Evolutionary conservation across 192 early-diverging fungal genomes (phyloP).

Genomic region (Coemansia sp.): DNA sequence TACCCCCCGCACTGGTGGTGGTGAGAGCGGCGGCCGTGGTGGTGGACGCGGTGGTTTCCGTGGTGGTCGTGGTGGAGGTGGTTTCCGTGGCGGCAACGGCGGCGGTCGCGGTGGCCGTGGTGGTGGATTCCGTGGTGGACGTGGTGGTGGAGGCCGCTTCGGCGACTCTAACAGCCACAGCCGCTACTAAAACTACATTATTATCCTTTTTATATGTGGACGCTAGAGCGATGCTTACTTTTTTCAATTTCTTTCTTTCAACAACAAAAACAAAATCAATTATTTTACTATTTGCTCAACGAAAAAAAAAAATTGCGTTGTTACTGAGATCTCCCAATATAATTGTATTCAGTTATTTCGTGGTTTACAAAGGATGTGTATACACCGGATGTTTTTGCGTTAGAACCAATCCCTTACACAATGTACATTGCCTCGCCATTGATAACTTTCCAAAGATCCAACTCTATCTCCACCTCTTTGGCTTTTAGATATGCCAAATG

Average conservation of each 20-base stretch:
- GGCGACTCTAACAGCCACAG: constrained; percentile 10
- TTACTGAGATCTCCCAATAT: no score
- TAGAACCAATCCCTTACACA: no score
- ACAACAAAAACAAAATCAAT: not conserved
- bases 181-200: constrained; percentile 15
- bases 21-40: constrained; percentile 50
- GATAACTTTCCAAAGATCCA: no score
- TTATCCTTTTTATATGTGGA: not conserved
- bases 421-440: no score
- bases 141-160: constrained; percentile 28
- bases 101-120: constrained; percentile 17
- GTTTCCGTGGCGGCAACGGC: constrained; percentile 15
- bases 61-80: constrained; percentile 42
- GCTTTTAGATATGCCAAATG: not conserved
- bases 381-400: no score
- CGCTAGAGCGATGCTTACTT: not conserved
- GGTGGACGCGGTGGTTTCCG: constrained; percentile 37
- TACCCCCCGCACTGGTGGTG: constrained; percentile 41
- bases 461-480: not conserved
- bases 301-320: no score
- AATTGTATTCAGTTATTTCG: no score
- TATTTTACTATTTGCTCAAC: not conserved
- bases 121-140: constrained; percentile 44
- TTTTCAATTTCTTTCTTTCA: not conserved
- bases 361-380: no score